Evolutionary conservation across 2,329 filamentous ascomycete genomes (phyloP), one percentile per base, ranked within the genome.

Genomic region (Pseudogymnoascus sp.): DNA sequence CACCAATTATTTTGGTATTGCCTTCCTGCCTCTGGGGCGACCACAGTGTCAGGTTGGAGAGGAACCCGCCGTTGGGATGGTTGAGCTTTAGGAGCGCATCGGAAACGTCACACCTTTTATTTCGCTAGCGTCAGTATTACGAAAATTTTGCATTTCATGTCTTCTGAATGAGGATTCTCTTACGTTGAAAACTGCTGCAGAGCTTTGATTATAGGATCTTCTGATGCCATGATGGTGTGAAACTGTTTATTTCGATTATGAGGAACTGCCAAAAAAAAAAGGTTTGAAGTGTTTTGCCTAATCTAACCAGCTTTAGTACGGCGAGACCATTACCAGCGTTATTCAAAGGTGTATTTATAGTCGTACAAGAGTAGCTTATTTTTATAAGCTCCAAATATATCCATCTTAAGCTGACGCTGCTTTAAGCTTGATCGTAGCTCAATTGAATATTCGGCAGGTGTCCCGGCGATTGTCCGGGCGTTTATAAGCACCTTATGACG

Each of bases 51-150:
- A 21, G 13, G 17, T 39, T 29, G 35, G 59, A 27, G 35, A 60
- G 33, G 69, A 84, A 84, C 44, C 81, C 81, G 65, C 81, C 81
- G 66, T 81, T 72, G 64, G 71, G 74, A n/a, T 29, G 15, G 65
- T 71, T 71, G 44, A 83, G 73, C 69, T 82, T 83, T 65, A 74
- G 74, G 2, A 83, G 75, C 1, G 80, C 81, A 65, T 82, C 81
- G 48, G 79, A 78, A 41, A 82, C 78, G 66, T 81, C 79, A 69
- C 76, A 80, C 35, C 76, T 81, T 65, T 8, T 15, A 61, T 70
- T 4, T 10, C 21, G 2, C 68, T 75, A 2, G 33, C 33, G 13
- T 36, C 10, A 36, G 33, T 36, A 36, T 36, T 36, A 9, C 4
- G 33, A 12, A 9, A 12, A 12, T 36, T 36, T 12, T 36, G 10